A percentile compares a stretch with the other conserved stretches of the same genome.
These are phyloP conservation scores for Phytopythium mirpurense DNA, from an alignment of 352 stramenopile species.

Conservation along the genomic window DNA sequence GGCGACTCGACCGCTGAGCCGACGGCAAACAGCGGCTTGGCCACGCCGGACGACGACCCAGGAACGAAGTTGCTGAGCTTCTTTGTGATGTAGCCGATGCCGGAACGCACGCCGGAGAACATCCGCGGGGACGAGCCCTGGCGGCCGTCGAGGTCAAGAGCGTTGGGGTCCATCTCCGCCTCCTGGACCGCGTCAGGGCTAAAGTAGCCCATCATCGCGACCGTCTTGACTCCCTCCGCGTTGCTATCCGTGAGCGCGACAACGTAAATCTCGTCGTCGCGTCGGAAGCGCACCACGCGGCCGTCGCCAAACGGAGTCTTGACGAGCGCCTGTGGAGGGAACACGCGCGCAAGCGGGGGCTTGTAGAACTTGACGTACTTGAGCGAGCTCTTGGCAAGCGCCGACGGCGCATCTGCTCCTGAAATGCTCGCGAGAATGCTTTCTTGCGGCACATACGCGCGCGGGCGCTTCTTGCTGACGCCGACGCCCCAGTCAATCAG, in stretches of 20 bases:
- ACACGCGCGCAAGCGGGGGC: conserved; percentile 32
- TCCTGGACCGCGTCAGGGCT: conserved; percentile 30
- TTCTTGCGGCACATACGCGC: conserved; percentile 54
- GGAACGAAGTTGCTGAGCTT: conserved; percentile 73
- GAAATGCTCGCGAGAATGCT: conserved; percentile 34
- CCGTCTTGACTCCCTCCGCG: neutral
- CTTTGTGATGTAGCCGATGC: conserved; percentile 77
- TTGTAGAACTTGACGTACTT: conserved; percentile 58
- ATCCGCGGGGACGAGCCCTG: conserved; percentile 53
- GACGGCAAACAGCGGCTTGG: conserved; percentile 47
- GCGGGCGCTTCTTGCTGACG: conserved; percentile 32
- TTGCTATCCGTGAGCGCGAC: conserved; percentile 32
- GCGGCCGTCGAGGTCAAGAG: conserved; percentile 25
- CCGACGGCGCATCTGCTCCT: neutral
- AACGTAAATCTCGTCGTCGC: conserved; percentile 66
- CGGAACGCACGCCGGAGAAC: conserved; percentile 65
- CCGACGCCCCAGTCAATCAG: conserved; percentile 54
- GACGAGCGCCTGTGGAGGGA: conserved; percentile 45
- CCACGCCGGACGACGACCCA: conserved; percentile 13
- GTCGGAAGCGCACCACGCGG: conserved; percentile 52
- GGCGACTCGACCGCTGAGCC: conserved; percentile 63
- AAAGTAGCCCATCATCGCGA: conserved; percentile 37
- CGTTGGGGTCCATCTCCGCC: conserved; percentile 17
- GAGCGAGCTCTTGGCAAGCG: conserved; percentile 32
- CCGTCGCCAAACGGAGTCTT: conserved; percentile 79